A percentile compares a stretch with the other conserved stretches of the same genome.
phyloP scores from a whole-genome alignment of 306 rosid species.

The Acmispon strigosus region DNA sequence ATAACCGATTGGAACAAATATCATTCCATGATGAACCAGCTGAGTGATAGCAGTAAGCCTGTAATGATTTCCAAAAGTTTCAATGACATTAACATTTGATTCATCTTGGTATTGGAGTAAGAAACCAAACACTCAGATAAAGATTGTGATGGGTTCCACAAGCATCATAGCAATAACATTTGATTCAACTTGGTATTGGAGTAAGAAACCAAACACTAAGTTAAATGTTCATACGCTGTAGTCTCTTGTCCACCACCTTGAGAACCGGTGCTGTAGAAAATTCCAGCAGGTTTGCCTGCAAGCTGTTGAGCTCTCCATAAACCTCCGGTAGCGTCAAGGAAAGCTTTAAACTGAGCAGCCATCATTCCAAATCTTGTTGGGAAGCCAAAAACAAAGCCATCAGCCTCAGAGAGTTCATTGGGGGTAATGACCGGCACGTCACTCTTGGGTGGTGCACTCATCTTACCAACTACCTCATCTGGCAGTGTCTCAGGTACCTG shows the following conservation, averaged over 20 bases:
- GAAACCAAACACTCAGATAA: background rate
- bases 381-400: slow-evolving; percentile 83
- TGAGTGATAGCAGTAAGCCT: slow-evolving; percentile 97
- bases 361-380: slow-evolving; percentile 98
- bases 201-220: background rate
- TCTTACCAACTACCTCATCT: slow-evolving; percentile 73
- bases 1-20: slow-evolving; percentile 85
- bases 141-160: slow-evolving; percentile 37
- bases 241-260: slow-evolving; percentile 99
- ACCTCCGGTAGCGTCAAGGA: slow-evolving; percentile 83
- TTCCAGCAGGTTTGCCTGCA: slow-evolving; percentile 92
- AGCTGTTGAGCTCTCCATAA: slow-evolving; percentile 87
- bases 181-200: background rate
- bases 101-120: background rate
- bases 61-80: slow-evolving; percentile 4
- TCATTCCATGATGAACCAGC: slow-evolving; percentile 92
- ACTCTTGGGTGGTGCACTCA: slow-evolving; percentile 96
- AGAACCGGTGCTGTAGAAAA: slow-evolving; percentile 92
- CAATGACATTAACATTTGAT: background rate
- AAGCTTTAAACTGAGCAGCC: slow-evolving; percentile 96
- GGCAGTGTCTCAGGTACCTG: slow-evolving; percentile 86
- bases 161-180: background rate
- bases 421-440: slow-evolving; percentile 69
- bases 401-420: slow-evolving; percentile 73
- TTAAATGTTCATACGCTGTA: slow-evolving; percentile 60